Evolutionary conservation across 352 stramenopile species (phyloP), one percentile per base, ranked within the genome.

Genomic region (Globisporangium paroecandrum): DNA sequence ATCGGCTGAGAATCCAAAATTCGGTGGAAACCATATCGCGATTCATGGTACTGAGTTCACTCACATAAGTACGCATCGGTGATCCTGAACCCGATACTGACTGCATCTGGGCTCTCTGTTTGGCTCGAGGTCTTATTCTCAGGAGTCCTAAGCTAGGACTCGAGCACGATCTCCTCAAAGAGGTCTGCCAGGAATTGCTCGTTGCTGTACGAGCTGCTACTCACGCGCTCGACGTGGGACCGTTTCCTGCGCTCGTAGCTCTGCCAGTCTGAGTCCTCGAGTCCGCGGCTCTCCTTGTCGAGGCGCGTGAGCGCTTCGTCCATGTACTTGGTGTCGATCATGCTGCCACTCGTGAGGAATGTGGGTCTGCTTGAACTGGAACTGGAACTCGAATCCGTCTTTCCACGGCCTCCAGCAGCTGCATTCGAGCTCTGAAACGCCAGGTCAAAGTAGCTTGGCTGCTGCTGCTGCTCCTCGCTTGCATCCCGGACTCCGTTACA

Each of bases 301-400:
- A 34, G 25, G 5, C 54, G 25, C 15, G 4, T 5, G 12, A 59
- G 54, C 15, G 54, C n/a, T 24, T 38, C 25, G 13, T 59, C 54
- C 15, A 59, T 59, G 54, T 59, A 59, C 27, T 15, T 32, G 13
- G 54, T 59, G 54, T 59, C 54, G 54, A 59, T 59, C 54, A 59
- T 32, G 27, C 29, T 81, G 49, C 81, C 75, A 20, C 71, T 53
- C 4, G 47, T 49, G 47, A 66, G 29, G 27, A 65, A 34, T 29
- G 27, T 47, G 12, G 25, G 24, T n/a, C 47, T 8, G 6, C 29
- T 32, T 8, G 29, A 32, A 8, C 15, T 49, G 5, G 29, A 32
- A 32, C 15, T 22, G 5, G 36, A 25, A 4, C n/a, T 7, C 47
- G n/a, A 57, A 18, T 25, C 20, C 24, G 15, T 22, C 41, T 49